Evolutionary conservation across 371 early-diverging fungal genomes (phyloP).

Genomic region (Neoconidiobolus thromboides): DNA sequence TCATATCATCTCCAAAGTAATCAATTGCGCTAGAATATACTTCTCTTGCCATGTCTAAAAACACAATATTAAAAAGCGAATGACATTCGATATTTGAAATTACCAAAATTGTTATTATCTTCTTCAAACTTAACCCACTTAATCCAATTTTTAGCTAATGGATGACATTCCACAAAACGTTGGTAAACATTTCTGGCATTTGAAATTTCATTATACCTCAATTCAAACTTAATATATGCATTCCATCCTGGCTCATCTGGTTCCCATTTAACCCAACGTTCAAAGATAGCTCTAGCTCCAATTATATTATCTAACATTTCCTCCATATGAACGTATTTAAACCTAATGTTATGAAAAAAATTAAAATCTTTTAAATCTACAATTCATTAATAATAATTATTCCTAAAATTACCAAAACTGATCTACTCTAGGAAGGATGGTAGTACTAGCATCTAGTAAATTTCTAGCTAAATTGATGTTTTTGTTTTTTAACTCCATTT

Average conservation of each 20-base stretch:
- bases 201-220: constrained; percentile 67
- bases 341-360: constrained; percentile 11
- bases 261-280: constrained; percentile 98
- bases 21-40: constrained; percentile 77
- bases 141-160: constrained; percentile 89
- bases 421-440: constrained; percentile 79
- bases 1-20: constrained; percentile 63
- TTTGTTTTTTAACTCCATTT: constrained; percentile 91
- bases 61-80: background rate
- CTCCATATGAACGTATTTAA: constrained; percentile 93
- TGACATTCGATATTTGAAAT: background rate
- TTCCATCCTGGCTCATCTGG: constrained; percentile 82
- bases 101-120: constrained; percentile 41
- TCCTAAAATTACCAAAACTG: constrained; percentile 67
- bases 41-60: constrained; percentile 55
- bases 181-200: constrained; percentile 62
- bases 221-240: constrained; percentile 87
- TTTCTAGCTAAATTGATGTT: constrained; percentile 87
- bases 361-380: background rate
- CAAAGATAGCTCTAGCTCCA: constrained; percentile 83
- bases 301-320: constrained; percentile 79
- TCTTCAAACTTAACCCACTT: constrained; percentile 93
- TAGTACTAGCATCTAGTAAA: constrained; percentile 76
- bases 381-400: too few relatives aligned
- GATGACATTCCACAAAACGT: constrained; percentile 74